Conservation (phyloP, 164 flowering plant species). For the Houttuynia cordata region DNA sequence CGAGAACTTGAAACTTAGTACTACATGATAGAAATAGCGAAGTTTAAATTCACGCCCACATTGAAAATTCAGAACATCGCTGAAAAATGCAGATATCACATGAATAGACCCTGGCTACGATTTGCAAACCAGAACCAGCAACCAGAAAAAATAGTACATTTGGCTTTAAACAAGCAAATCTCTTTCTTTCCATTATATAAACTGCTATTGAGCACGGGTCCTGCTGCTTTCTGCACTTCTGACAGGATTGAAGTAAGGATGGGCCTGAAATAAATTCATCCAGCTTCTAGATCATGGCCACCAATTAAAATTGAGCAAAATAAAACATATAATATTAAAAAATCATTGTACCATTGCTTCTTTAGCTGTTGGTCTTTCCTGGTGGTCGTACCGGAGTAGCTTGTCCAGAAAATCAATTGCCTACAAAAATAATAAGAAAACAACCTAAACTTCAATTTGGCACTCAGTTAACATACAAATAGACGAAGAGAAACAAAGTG, state of each 20-base stretch:
- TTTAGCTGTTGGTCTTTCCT: slow-evolving; percentile 94
- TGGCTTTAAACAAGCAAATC: not conserved
- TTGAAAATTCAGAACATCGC: too few relatives aligned
- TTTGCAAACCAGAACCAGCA: too few relatives aligned
- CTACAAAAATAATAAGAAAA: slow-evolving; percentile 16
- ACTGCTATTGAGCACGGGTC: slow-evolving; percentile 25
- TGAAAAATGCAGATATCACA: too few relatives aligned
- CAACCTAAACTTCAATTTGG: too few relatives aligned
- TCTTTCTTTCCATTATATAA: not conserved
- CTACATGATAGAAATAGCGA: too few relatives aligned
- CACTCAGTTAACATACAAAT: too few relatives aligned
- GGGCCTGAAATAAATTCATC: slow-evolving; percentile 48
- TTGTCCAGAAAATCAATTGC: slow-evolving; percentile 92
- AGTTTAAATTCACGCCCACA: too few relatives aligned
- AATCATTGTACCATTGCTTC: slow-evolving; percentile 80
- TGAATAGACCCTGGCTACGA: too few relatives aligned
- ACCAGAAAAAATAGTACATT: too few relatives aligned
- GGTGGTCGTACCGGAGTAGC: slow-evolving; percentile 95
- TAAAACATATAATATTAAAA: not conserved
- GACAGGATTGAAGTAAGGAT: slow-evolving; percentile 80
- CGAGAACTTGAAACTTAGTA: too few relatives aligned
- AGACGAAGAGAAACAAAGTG: too few relatives aligned
- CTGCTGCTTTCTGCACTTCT: slow-evolving; percentile 84
- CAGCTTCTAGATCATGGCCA: not conserved
- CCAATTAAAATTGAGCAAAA: not conserved